A percentile compares a stretch with the other conserved stretches of the same genome.
Evolutionary conservation across 495 filamentous ascomycete genomes (phyloP).

Genomic region (Penicillium paradoxum): DNA sequence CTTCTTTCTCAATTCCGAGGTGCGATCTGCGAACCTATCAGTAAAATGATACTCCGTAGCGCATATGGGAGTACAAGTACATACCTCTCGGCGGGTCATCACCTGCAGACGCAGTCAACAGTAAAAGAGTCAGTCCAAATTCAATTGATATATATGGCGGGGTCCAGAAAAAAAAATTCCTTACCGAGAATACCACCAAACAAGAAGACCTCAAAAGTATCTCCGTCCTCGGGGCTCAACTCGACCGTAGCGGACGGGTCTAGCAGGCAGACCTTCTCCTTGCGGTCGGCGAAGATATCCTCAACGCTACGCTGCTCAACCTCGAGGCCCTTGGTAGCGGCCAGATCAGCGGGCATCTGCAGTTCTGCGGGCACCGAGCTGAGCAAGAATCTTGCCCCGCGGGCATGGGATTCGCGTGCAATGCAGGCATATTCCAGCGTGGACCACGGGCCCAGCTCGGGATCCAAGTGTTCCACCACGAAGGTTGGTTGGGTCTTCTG

Average conservation of each 20-base stretch:
- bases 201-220: conserved; percentile 80
- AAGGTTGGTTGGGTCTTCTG: conserved; percentile 54
- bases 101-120: conserved; percentile 44
- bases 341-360: conserved; percentile 60
- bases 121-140: conserved; percentile 5
- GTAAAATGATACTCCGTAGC: neutral
- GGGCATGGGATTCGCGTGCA: conserved; percentile 66
- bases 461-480: conserved; percentile 89
- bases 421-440: conserved; percentile 85
- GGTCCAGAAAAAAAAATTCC: conserved; percentile 21
- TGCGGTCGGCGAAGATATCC: conserved; percentile 61
- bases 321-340: conserved; percentile 52
- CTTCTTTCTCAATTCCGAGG: conserved; percentile 85
- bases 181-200: conserved; percentile 94
- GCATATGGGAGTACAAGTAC: conserved; percentile 14
- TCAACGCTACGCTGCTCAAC: conserved; percentile 73
- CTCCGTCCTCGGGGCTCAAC: conserved; percentile 74
- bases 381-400: conserved; percentile 68
- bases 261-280: conserved; percentile 74
- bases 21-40: conserved; percentile 63
- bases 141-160: conserved; percentile 6
- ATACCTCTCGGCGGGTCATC: conserved; percentile 94
- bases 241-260: conserved; percentile 80
- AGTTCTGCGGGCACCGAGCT: conserved; percentile 72
- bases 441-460: conserved; percentile 92